Evolutionary conservation across 257 asterid genomes (phyloP).

Genomic region (Solanum rostratum): DNA sequence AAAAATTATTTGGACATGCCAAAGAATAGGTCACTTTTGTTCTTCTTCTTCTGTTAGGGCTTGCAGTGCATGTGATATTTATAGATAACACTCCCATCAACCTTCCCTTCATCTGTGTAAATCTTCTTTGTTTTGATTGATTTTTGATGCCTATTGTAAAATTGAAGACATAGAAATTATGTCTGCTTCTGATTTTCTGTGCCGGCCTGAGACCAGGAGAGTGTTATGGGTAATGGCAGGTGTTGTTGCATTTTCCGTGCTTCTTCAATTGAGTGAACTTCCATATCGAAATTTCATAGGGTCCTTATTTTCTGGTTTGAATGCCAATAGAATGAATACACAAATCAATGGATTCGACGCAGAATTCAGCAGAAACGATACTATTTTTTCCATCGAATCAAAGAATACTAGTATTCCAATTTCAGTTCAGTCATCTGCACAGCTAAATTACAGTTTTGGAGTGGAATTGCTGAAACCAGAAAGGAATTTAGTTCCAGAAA

Average conservation of each 20-base stretch:
- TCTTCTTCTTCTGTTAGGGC: neutral
- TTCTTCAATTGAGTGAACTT: constrained; percentile 46
- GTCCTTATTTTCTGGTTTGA: constrained; percentile 12
- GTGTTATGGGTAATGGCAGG: constrained; percentile 37
- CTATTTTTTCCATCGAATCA: neutral
- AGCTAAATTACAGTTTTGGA: neutral
- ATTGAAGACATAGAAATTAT: neutral
- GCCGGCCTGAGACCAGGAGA: constrained; percentile 24
- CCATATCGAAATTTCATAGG: constrained; percentile 44
- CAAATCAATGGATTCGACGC: neutral
- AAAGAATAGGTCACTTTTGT: neutral
- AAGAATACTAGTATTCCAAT: neutral
- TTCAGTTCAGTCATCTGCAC: neutral
- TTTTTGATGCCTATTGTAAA: neutral
- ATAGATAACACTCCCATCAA: neutral
- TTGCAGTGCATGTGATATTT: neutral
- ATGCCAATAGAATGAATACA: neutral
- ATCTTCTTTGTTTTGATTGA: neutral
- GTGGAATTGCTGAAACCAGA: neutral
- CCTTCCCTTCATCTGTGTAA: neutral
- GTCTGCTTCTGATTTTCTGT: neutral
- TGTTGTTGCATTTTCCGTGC: constrained; percentile 28
- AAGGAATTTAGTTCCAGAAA: constrained; percentile 6
- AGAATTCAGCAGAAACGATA: neutral
- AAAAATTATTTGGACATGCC: neutral